These are phyloP conservation scores for Thuidium tamariscinum DNA, from an alignment of 225 moss, liverwort and hornwort genomes.

Conservation along the genomic window DNA sequence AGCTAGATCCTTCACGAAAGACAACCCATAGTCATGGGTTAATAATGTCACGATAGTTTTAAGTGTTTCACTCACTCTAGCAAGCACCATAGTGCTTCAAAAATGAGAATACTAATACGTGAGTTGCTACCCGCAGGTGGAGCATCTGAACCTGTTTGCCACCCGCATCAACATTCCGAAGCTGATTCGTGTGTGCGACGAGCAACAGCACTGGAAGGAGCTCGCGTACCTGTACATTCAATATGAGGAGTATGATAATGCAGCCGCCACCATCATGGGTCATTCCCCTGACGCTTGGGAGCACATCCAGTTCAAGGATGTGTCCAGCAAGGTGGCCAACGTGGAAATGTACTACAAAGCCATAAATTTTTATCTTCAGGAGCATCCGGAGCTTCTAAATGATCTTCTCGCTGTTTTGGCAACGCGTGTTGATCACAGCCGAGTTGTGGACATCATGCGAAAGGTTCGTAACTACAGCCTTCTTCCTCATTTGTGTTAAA, in stretches of 20 bases:
- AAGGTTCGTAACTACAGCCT: slow-evolving; percentile 30
- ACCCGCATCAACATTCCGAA: slow-evolving; percentile 84
- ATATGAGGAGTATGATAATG: slow-evolving; percentile 89
- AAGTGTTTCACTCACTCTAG: background rate
- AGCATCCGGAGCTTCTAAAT: slow-evolving; percentile 77
- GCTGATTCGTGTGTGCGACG: slow-evolving; percentile 78
- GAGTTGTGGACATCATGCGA: slow-evolving; percentile 79
- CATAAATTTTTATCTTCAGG: slow-evolving; percentile 71
- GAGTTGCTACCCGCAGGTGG: slow-evolving; percentile 26
- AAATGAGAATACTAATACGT: background rate
- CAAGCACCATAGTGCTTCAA: background rate
- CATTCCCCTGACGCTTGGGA: slow-evolving; percentile 97
- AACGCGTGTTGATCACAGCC: slow-evolving; percentile 71
- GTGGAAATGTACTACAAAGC: slow-evolving; percentile 86
- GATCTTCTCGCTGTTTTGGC: slow-evolving; percentile 78
- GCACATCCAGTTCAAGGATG: slow-evolving; percentile 90
- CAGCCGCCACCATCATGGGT: slow-evolving; percentile 85
- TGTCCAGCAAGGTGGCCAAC: slow-evolving; percentile 76
- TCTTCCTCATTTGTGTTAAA: background rate
- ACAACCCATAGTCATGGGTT: background rate
- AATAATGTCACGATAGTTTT: background rate
- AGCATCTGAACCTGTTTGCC: slow-evolving; percentile 76
- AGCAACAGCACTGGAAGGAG: slow-evolving; percentile 97
- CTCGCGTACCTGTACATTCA: slow-evolving; percentile 85
- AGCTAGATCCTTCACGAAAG: background rate